These are phyloP conservation scores for Pascua sp. DNA, from an alignment of 1,284 basidiomycete genomes.

Conservation along the genomic window DNA sequence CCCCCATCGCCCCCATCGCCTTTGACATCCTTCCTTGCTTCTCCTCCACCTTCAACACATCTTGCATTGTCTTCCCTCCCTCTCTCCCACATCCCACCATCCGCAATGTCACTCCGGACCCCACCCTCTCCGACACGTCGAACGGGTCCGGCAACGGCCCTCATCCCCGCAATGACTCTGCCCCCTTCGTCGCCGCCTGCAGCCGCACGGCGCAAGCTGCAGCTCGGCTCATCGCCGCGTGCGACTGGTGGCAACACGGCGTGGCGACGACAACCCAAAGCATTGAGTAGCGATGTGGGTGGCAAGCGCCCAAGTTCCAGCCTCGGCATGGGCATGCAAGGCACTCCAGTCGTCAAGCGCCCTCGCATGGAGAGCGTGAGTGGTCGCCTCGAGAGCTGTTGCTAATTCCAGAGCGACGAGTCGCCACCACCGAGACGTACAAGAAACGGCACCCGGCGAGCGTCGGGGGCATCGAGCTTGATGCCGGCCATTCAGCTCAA, in stretches of 20 bases:
- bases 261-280: constrained; percentile 1
- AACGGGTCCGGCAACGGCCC: too few relatives aligned
- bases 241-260: background rate
- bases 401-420: constrained; percentile 8
- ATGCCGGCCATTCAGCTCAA: background rate
- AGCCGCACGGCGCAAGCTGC: background rate
- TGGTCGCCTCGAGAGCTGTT: background rate
- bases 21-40: background rate
- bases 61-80: background rate
- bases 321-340: constrained; percentile 28
- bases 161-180: too few relatives aligned
- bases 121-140: too few relatives aligned
- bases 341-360: constrained; percentile 20
- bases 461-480: background rate
- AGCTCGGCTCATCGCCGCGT: background rate
- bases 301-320: background rate
- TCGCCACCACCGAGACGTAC: constrained; percentile 10
- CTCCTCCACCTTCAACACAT: background rate
- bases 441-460: background rate
- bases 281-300: background rate
- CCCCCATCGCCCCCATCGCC: background rate
- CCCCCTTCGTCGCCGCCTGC: background rate
- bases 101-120: too few relatives aligned
- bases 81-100: too few relatives aligned
- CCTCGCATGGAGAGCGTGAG: constrained; percentile 1